Evolutionary conservation across 2,329 filamentous ascomycete species (phyloP), one percentile per base, ranked within the genome.

Genomic region (Aspergillus sp.): DNA sequence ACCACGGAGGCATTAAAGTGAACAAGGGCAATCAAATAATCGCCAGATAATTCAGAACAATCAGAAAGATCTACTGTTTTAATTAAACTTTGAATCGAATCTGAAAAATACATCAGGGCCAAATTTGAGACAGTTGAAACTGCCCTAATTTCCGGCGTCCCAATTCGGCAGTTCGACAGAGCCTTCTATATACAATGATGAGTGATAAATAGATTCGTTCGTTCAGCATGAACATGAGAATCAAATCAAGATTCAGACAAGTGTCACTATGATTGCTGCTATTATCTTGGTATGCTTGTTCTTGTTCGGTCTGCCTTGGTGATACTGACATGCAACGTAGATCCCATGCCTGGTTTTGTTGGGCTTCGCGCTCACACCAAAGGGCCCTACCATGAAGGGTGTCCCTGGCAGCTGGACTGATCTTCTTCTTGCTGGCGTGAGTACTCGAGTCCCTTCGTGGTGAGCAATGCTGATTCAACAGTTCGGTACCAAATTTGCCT

Each of bases 401-500:
- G 53, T 55, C 3, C 51, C 51, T 3, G 58, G 58, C 1, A 43
- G 56, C 0, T 42, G 51, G 7, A n/a, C 52, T 12, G 58, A 51
- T 22, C 41, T 49, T 3, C 52, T 52, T 33, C 44, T 57, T 12
- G 56, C 47, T 22, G 58, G 58, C 37, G 58, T 60, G 51, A 35
- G 51, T 41, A 23, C 20, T 13, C 4, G 10, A 37, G 17, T 19
- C 32, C 25, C 39, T 19, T n/a, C n/a, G 12, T 41, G 4, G 7
- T 7, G 15, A 12, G 12, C 38, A n/a, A 20, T 41, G 23, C 38
- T 41, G 19, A 41, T 23, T 22, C 12, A 12, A 2, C 41, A 60
- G 58, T 43, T 53, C 22, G 52, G 42, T 23, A 58, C 58, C 25
- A 60, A 60, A 35, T 37, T 56, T 1, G 46, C 51, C 19, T 59